Evolutionary conservation across 2,329 filamentous ascomycete species (phyloP).

Genomic region (Pseudogymnoascus sp.): DNA sequence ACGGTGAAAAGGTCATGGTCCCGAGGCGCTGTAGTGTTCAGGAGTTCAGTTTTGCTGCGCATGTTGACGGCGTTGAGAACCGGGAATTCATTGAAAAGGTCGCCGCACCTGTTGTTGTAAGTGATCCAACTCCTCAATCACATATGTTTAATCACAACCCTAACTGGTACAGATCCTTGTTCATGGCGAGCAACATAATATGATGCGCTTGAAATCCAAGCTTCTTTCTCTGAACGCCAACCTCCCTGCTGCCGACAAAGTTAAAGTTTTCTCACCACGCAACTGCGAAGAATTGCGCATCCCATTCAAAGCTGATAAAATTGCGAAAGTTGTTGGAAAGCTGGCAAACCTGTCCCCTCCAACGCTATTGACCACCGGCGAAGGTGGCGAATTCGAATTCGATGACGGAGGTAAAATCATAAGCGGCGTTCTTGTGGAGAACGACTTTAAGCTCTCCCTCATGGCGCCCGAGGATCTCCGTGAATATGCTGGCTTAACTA

Average conservation of each 20-base stretch:
- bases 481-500: constrained; percentile 94
- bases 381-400: constrained; percentile 33
- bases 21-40: constrained; percentile 86
- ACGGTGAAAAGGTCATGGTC: constrained; percentile 84
- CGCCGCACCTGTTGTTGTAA: constrained; percentile 80
- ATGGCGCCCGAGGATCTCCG: constrained; percentile 96
- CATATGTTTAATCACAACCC: constrained; percentile 6
- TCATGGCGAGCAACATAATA: constrained; percentile 94
- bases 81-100: constrained; percentile 96
- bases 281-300: constrained; percentile 95
- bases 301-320: constrained; percentile 90
- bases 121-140: constrained; percentile 33
- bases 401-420: constrained; percentile 52
- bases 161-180: constrained; percentile 67
- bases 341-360: constrained; percentile 76
- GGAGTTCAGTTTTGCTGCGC: constrained; percentile 91
- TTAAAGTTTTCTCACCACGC: constrained; percentile 86
- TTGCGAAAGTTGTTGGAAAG: constrained; percentile 92
- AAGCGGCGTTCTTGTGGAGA: constrained; percentile 88
- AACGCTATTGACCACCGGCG: constrained; percentile 24
- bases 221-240: constrained; percentile 83
- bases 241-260: constrained; percentile 59
- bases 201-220: constrained; percentile 94
- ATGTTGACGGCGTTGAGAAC: constrained; percentile 94
- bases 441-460: constrained; percentile 92